Percentiles rank a stretch among this genome's conserved stretches.
phyloP scores from a whole-genome alignment of 1,284 basidiomycete genomes.

The Neotropicomus parvogracilis region DNA sequence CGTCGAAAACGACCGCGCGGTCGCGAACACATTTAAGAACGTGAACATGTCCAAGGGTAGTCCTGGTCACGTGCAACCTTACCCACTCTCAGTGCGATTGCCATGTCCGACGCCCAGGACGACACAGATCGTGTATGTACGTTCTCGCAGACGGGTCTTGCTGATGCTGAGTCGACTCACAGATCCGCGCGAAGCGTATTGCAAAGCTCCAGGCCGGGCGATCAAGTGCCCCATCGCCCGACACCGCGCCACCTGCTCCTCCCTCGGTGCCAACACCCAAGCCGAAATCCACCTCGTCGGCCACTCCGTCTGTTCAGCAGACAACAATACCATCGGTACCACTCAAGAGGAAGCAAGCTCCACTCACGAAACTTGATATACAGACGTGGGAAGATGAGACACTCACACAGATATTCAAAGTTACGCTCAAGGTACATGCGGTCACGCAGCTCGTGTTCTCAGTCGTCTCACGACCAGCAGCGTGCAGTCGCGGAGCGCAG shows the following conservation, averaged over 20 bases:
- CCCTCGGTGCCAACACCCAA: slow-evolving; percentile 27
- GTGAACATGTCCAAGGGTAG: slow-evolving; percentile 16
- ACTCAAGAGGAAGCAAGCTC: slow-evolving; percentile 44
- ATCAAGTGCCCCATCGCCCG: slow-evolving; percentile 34
- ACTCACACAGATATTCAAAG: slow-evolving; percentile 66
- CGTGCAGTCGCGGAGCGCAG: slow-evolving; percentile 66
- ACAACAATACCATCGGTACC: slow-evolving; percentile 29
- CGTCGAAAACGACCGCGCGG: slow-evolving; percentile 42
- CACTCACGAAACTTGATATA: slow-evolving; percentile 50
- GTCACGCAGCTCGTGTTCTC: not conserved
- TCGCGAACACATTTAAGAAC: slow-evolving; percentile 18
- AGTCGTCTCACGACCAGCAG: slow-evolving; percentile 38
- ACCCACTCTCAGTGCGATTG: not conserved
- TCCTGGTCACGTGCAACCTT: slow-evolving; percentile 22
- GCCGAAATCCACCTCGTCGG: slow-evolving; percentile 33
- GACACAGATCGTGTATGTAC: slow-evolving; percentile 70
- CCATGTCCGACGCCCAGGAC: slow-evolving; percentile 59
- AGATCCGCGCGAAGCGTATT: slow-evolving; percentile 88
- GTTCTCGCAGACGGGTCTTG: not conserved
- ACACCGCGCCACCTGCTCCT: slow-evolving; percentile 26
- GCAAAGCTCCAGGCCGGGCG: slow-evolving; percentile 64
- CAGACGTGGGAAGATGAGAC: slow-evolving; percentile 71
- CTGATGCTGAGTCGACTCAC: slow-evolving; percentile 6
- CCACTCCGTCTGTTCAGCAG: slow-evolving; percentile 16
- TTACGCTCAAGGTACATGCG: slow-evolving; percentile 70